phyloP scores from a whole-genome alignment of 108 stramenopile species.

The Bacterosira constricta region DNA sequence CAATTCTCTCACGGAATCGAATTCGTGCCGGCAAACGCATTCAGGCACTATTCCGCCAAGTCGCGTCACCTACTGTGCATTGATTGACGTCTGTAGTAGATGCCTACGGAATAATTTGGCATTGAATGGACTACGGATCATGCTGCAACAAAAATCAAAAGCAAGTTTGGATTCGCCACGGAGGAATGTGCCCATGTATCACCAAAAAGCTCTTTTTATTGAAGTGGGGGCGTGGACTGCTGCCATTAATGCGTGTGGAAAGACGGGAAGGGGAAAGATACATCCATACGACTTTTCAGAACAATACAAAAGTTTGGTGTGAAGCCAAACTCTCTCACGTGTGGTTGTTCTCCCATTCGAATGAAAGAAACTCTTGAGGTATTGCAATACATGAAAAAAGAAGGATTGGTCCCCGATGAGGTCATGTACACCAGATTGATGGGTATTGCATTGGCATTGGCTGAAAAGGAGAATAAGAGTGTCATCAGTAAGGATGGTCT shows the following conservation, averaged over 20 bases:
- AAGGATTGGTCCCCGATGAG: slow-evolving; percentile 69
- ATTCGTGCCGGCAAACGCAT: slow-evolving; percentile 79
- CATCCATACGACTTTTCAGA: slow-evolving; percentile 67
- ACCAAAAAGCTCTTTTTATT: slow-evolving; percentile 33
- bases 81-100: slow-evolving; percentile 85
- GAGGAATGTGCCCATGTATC: slow-evolving; percentile 10
- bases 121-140: slow-evolving; percentile 74
- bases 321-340: slow-evolving; percentile 80
- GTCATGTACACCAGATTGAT: slow-evolving; percentile 90
- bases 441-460: slow-evolving; percentile 66
- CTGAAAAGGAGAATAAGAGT: slow-evolving; percentile 54
- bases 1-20: too few species aligned
- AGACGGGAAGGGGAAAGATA: slow-evolving; percentile 75
- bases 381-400: slow-evolving; percentile 80
- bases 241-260: slow-evolving; percentile 89
- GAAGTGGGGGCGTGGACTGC: slow-evolving; percentile 92
- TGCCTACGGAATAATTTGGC: slow-evolving; percentile 78
- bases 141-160: slow-evolving; percentile 61
- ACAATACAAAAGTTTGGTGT: slow-evolving; percentile 79
- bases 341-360: slow-evolving; percentile 60
- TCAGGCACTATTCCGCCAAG: slow-evolving; percentile 76
- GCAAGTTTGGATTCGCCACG: slow-evolving; percentile 23
- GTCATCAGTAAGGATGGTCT: slow-evolving; percentile 30
- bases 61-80: slow-evolving; percentile 84
- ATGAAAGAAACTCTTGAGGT: slow-evolving; percentile 71